These are phyloP conservation scores for Globisporangium recalcitrans DNA, from an alignment of 352 stramenopile species.

Conservation along the genomic window DNA sequence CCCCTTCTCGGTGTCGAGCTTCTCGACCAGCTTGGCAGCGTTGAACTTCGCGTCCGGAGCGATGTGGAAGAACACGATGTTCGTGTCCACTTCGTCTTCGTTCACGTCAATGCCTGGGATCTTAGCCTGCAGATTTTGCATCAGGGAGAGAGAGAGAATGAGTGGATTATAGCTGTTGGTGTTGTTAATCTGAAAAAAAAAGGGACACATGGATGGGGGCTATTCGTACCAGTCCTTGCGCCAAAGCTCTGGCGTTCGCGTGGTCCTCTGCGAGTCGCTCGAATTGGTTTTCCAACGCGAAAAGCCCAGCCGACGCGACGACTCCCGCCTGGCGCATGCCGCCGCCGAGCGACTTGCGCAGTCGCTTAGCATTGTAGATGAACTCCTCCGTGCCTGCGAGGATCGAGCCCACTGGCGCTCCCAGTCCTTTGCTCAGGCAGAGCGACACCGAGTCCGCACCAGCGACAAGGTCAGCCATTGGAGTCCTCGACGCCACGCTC, in stretches of 20 bases:
- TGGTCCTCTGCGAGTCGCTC: constrained; percentile 82
- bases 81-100: constrained; percentile 70
- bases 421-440: constrained; percentile 95
- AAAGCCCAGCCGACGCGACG: constrained; percentile 90
- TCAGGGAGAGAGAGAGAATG: not conserved
- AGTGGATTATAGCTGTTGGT: not conserved
- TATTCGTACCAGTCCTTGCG: constrained; percentile 39
- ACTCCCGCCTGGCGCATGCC: constrained; percentile 96
- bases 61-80: constrained; percentile 85
- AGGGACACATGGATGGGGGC: not conserved
- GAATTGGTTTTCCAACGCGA: constrained; percentile 87
- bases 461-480: constrained; percentile 72
- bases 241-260: constrained; percentile 66
- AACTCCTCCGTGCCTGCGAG: constrained; percentile 89
- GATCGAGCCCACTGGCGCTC: constrained; percentile 92
- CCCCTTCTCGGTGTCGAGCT: constrained; percentile 60
- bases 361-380: constrained; percentile 83
- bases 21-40: constrained; percentile 40
- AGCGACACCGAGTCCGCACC: constrained; percentile 90
- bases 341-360: constrained; percentile 95
- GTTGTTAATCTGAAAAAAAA: not conserved
- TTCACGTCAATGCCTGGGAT: constrained; percentile 71
- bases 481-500: constrained; percentile 70
- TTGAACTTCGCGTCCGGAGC: constrained; percentile 53
- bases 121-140: constrained; percentile 15